Evolutionary conservation across 306 rosid genomes (phyloP), one percentile per base, ranked within the genome.

Genomic region (Dicorynia guianensis): DNA sequence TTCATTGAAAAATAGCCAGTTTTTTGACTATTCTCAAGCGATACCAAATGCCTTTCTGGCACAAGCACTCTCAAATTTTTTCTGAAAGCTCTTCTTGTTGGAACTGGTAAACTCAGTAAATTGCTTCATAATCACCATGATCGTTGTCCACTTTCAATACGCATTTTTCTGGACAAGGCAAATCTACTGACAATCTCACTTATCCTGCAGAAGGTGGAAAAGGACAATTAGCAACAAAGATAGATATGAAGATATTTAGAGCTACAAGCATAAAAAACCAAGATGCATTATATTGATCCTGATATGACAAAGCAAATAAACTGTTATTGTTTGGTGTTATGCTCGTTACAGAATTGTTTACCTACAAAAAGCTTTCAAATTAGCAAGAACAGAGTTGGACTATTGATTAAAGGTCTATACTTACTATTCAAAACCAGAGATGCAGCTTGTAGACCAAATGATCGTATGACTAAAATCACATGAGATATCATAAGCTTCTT

Each of bases 151-250:
- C 65, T 48, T 66, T 49, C 49, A 52, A 50, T 62, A 44, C 58
- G 47, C 17, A 25, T 38, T 67, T 47, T 14, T 59, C 72, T 57
- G 11, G 40, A 47, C 44, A 11, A 14, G 42, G 34, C 67, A 11
- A 19, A 57, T 17, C 19, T 11, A 11, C 56, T 48, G 60, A 56
- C 56, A 35, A 71, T 39, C 47, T 36, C 44, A 58, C 48, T 57
- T 60, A 17, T 67, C 68, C 96, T 86, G 93, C 87, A 84, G 48
- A 80, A 63, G 77, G 56, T 44, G 44, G 19, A 77, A 68, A 52
- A 79, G 30, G 20, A 76, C 18, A 54, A 7, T 67, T 50, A 66
- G 43, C 42, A 57, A 61, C 39, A 67, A 67, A 30, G 43, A 71
- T 33, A 64, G 66, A 43, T 5, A 78, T 59, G 43, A 79, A 73